phyloP scores from a whole-genome alignment of 768 basidiomycete species.

The Terana coerulea region DNA sequence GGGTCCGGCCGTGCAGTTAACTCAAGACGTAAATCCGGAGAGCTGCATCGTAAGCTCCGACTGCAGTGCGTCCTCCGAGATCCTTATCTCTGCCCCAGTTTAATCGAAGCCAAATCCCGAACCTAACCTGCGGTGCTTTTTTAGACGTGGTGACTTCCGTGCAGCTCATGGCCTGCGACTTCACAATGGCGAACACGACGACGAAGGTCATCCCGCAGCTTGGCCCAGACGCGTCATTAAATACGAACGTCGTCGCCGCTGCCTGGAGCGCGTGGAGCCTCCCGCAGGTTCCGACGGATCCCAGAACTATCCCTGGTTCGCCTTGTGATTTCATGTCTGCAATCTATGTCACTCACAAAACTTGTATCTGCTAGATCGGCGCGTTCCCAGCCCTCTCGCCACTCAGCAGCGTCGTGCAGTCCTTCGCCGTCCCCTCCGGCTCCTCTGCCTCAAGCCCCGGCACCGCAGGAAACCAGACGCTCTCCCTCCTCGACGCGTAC shows the following conservation, averaged over 20 bases:
- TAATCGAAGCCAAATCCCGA: background rate
- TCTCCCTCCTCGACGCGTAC: slow-evolving; percentile 3
- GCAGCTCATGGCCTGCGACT: background rate
- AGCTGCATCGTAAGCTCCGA: background rate
- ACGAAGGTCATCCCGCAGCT: background rate
- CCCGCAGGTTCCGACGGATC: background rate
- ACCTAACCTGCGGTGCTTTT: background rate
- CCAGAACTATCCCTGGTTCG: background rate
- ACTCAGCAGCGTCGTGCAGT: background rate
- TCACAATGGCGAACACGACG: background rate
- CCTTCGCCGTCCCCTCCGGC: background rate
- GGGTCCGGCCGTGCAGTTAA: background rate
- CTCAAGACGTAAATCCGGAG: background rate
- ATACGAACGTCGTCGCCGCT: background rate
- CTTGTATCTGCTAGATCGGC: background rate
- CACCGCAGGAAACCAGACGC: background rate
- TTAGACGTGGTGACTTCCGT: background rate
- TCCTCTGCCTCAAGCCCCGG: no score
- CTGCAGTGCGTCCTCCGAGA: background rate
- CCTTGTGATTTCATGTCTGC: background rate
- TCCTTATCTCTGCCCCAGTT: no score
- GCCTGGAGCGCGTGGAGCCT: background rate
- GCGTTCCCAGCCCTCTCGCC: slow-evolving; percentile 4
- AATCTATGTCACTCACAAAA: background rate
- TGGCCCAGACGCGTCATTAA: background rate